These are phyloP conservation scores for Ophiocordyceps robertsii DNA, from an alignment of 2,329 filamentous ascomycete genomes.

Conservation along the genomic window DNA sequence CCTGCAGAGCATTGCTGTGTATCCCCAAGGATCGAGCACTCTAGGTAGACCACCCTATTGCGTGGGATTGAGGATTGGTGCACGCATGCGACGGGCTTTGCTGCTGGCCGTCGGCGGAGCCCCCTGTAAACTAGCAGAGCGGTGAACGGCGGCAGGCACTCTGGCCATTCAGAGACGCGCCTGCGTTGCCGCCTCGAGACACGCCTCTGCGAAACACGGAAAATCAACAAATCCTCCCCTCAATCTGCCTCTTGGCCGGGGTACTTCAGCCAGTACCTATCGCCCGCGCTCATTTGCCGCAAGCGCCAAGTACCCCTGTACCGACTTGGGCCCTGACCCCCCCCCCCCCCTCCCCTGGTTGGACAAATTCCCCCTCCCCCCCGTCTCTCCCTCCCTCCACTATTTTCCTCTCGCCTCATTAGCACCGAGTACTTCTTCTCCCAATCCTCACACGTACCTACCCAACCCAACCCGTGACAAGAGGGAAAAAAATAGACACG, in stretches of 20 bases:
- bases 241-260: background rate
- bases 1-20: no score
- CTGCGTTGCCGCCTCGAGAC: slow-evolving; percentile 16
- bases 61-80: no score
- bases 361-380: slow-evolving; percentile 34
- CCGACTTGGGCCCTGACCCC: slow-evolving; percentile 4
- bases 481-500: slow-evolving; percentile 6
- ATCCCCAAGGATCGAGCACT: no score
- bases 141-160: slow-evolving; percentile 6
- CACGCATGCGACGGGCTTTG: no score
- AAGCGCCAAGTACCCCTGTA: slow-evolving; percentile 12
- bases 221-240: slow-evolving; percentile 24
- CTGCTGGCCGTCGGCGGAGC: background rate
- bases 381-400: slow-evolving; percentile 8
- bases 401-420: slow-evolving; percentile 18
- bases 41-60: no score
- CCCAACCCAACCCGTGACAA: slow-evolving; percentile 5
- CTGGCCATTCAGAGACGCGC: slow-evolving; percentile 13
- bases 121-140: slow-evolving; percentile 1
- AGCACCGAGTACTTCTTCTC: slow-evolving; percentile 11
- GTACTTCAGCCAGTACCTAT: background rate
- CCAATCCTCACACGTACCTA: slow-evolving; percentile 7
- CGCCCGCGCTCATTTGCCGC: background rate
- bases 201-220: slow-evolving; percentile 9
- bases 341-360: slow-evolving; percentile 15